phyloP scores from a whole-genome alignment of 805 yeast genomes.

The Maudiozyma saulgeensis region DNA sequence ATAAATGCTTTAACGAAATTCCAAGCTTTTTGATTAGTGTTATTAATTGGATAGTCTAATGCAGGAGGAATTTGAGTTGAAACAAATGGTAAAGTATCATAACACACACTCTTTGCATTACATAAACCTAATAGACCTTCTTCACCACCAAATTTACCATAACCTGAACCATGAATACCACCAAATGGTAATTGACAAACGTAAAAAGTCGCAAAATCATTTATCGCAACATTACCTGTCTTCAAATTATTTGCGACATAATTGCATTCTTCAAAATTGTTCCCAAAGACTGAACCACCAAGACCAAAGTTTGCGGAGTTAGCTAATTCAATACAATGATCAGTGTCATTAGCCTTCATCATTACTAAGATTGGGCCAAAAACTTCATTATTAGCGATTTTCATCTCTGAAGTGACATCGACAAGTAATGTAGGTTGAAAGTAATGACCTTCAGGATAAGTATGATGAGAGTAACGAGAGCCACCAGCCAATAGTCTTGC shows the following conservation, averaged over 20 bases:
- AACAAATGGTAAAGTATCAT: slow-evolving; percentile 69
- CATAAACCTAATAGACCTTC: slow-evolving; percentile 92
- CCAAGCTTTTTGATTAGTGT: slow-evolving; percentile 73
- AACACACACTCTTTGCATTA: slow-evolving; percentile 76
- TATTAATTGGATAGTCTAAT: slow-evolving; percentile 82
- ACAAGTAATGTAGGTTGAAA: slow-evolving; percentile 82
- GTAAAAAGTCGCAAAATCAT: slow-evolving; percentile 94
- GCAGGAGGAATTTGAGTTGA: slow-evolving; percentile 81
- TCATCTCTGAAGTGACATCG: slow-evolving; percentile 71
- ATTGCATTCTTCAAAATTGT: slow-evolving; percentile 46
- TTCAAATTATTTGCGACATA: slow-evolving; percentile 53
- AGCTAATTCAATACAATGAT: slow-evolving; percentile 66
- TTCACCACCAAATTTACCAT: slow-evolving; percentile 96
- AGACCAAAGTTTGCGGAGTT: slow-evolving; percentile 82
- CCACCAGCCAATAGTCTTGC: slow-evolving; percentile 81
- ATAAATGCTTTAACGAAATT: slow-evolving; percentile 72
- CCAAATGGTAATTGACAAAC: slow-evolving; percentile 97
- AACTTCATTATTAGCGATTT: slow-evolving; percentile 79
- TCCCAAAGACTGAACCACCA: slow-evolving; percentile 86
- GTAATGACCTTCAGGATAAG: slow-evolving; percentile 91
- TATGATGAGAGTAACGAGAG: slow-evolving; percentile 69
- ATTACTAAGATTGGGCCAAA: slow-evolving; percentile 87
- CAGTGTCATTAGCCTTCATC: slow-evolving; percentile 57
- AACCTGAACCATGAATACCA: slow-evolving; percentile 86
- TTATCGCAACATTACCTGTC: slow-evolving; percentile 91